Conservation (phyloP, 768 basidiomycete species). For the Nidula microcarpa region DNA sequence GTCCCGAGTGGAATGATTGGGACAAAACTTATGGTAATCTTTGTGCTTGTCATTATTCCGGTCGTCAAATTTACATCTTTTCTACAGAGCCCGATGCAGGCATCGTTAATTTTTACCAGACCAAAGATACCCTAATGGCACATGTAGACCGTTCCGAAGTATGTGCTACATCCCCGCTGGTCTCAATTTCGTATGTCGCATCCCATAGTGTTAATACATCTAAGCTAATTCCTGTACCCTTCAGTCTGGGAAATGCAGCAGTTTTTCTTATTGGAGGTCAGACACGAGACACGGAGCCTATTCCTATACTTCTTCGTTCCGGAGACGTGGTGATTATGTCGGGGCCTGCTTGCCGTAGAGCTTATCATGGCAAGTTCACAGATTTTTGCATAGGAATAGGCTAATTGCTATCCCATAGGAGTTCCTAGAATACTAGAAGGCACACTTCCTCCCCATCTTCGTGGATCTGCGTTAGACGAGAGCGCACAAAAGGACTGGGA, state of each 20-base stretch:
- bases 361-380: conserved; percentile 84
- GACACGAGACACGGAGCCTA: conserved; percentile 73
- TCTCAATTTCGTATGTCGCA: conserved; percentile 84
- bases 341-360: conserved; percentile 76
- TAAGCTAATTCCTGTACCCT: background rate
- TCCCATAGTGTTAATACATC: background rate
- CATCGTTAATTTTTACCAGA: conserved; percentile 94
- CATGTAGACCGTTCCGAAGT: conserved; percentile 98
- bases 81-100: conserved; percentile 87
- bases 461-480: conserved; percentile 14
- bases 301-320: conserved; percentile 82
- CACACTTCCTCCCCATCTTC: conserved; percentile 67
- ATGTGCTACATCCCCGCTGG: conserved; percentile 87
- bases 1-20: conserved; percentile 74
- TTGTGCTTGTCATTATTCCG: background rate
- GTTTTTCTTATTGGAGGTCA: conserved; percentile 87
- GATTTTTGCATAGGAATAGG: background rate
- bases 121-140: conserved; percentile 91
- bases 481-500: conserved; percentile 45
- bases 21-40: conserved; percentile 66
- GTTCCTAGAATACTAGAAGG: conserved; percentile 86
- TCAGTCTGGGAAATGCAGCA: conserved; percentile 83
- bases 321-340: conserved; percentile 95
- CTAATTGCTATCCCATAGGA: conserved; percentile 35
- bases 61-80: background rate